Conservation (phyloP, 495 filamentous ascomycete species). For the Aspergillus heteromorphus region DNA sequence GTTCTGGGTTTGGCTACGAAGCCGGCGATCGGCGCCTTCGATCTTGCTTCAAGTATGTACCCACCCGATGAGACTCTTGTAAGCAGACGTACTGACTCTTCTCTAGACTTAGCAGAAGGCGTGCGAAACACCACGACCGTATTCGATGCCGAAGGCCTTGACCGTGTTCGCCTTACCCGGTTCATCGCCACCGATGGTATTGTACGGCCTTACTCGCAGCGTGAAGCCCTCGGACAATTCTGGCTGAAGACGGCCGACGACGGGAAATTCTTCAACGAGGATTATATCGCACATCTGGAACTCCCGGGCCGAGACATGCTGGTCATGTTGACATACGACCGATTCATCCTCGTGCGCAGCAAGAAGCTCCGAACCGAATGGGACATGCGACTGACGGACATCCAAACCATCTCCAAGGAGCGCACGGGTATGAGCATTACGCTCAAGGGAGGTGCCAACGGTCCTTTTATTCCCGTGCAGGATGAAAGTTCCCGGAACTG, state of each 20-base stretch:
- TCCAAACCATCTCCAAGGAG: conserved; percentile 96
- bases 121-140: conserved; percentile 98
- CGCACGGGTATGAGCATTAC: conserved; percentile 86
- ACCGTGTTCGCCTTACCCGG: conserved; percentile 84
- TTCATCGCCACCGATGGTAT: conserved; percentile 91
- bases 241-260: conserved; percentile 98
- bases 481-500: conserved; percentile 86
- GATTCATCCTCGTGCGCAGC: conserved; percentile 84
- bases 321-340: conserved; percentile 88
- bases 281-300: conserved; percentile 95
- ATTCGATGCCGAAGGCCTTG: conserved; percentile 89
- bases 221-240: conserved; percentile 93
- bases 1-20: conserved; percentile 90
- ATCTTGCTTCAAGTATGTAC: conserved; percentile 76
- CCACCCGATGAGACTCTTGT: background rate
- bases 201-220: conserved; percentile 90
- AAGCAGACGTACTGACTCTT: conserved; percentile 18
- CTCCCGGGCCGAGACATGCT: conserved; percentile 86
- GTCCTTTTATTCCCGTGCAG: conserved; percentile 88
- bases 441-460: conserved; percentile 83
- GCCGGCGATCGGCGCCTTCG: conserved; percentile 93
- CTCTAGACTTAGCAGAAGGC: conserved; percentile 76
- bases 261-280: conserved; percentile 94
- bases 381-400: conserved; percentile 92
- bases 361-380: conserved; percentile 83